A percentile compares a stretch with the other conserved stretches of the same genome.
Conservation (phyloP, 202 grass and related monocot genomes). For the Dendrocalamus latiflorus region DNA sequence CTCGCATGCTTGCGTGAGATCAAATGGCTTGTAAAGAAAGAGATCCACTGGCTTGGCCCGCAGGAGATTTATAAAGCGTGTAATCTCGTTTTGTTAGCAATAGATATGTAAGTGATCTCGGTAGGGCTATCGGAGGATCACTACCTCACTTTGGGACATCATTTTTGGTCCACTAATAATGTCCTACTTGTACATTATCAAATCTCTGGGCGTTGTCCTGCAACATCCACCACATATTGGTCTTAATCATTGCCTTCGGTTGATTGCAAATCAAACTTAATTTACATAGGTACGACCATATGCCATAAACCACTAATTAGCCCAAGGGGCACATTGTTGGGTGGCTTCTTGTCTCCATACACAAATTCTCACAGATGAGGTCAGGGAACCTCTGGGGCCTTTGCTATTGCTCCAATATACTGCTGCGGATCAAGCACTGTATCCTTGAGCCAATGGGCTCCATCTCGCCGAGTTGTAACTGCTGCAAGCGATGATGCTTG, state of each 20-base stretch:
- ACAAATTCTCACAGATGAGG: not conserved
- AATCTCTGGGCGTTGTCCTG: not conserved
- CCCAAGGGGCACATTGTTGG: not conserved
- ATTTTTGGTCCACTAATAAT: constrained; percentile 20
- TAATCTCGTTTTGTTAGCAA: constrained; percentile 27
- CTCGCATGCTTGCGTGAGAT: not conserved
- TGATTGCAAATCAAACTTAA: constrained; percentile 6
- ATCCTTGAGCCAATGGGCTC: constrained; percentile 37
- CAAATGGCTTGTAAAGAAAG: not conserved
- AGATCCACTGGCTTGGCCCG: not conserved
- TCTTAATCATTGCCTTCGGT: constrained; percentile 19
- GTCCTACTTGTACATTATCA: not conserved
- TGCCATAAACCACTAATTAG: not conserved
- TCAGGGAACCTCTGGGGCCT: not conserved
- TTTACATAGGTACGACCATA: not conserved
- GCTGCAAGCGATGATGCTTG: constrained; percentile 42
- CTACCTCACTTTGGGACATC: not conserved
- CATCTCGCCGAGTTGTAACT: constrained; percentile 44
- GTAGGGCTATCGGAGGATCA: constrained; percentile 11
- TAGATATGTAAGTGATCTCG: not conserved
- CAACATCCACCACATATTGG: constrained; percentile 5
- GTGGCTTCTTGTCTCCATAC: not conserved
- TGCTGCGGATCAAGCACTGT: constrained; percentile 54
- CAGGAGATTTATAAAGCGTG: constrained; percentile 7
- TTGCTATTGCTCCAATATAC: not conserved